Evolutionary conservation across 306 rosid genomes (phyloP).

Genomic region (Ceratonia siliqua): DNA sequence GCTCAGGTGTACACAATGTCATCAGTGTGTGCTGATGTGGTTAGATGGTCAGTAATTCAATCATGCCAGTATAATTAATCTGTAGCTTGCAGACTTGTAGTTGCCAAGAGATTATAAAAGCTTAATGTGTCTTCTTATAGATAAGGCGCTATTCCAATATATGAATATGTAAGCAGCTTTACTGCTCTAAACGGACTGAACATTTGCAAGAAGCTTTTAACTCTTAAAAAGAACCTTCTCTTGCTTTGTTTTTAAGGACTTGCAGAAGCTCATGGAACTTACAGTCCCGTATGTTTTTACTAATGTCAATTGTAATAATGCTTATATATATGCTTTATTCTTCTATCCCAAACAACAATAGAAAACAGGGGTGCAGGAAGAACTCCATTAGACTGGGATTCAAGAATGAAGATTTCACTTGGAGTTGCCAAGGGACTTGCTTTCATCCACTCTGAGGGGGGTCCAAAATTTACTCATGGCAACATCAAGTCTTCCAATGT

Average conservation of each 20-base stretch:
- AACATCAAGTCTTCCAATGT: slow-evolving; percentile 78
- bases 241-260: not conserved
- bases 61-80: not conserved
- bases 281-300: not conserved
- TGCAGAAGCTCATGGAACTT: not conserved
- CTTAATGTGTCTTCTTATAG: not conserved
- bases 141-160: not conserved
- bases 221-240: not conserved
- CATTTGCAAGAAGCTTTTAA: not conserved
- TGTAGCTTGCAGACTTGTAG: not conserved
- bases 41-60: not conserved
- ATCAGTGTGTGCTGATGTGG: not conserved
- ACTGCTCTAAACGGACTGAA: not conserved
- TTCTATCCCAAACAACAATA: slow-evolving; percentile 33
- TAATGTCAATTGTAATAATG: not conserved
- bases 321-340: slow-evolving; percentile 9
- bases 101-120: not conserved
- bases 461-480: slow-evolving; percentile 63
- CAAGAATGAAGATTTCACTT: slow-evolving; percentile 63
- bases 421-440: slow-evolving; percentile 71
- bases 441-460: slow-evolving; percentile 63
- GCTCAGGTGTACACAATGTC: not conserved
- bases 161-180: not conserved
- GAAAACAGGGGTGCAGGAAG: slow-evolving; percentile 64
- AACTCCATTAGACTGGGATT: slow-evolving; percentile 67